Base-by-base conservation (phyloP, 495 filamentous ascomycete species). In the Antarctomyces pellizariae region DNA sequence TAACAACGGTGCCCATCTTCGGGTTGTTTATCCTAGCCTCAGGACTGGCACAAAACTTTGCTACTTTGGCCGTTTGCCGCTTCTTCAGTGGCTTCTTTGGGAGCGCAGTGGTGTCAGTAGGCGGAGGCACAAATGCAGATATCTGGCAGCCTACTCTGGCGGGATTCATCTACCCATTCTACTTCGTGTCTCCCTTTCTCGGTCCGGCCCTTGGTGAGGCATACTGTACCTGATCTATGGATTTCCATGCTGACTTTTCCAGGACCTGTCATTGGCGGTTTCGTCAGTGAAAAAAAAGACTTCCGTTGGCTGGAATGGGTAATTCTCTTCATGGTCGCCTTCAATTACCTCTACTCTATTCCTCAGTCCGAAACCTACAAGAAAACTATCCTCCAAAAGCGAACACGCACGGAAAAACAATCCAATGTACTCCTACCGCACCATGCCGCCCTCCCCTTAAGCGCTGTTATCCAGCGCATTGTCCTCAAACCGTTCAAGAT, bases 271-370 rank as follows among this genome's bases (percentile, higher is more conserved):
- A 54, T 74, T 26, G 70, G 69, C 22, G 67, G 66, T 16, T 59
- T 71, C 41, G 53, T 68, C 26, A 54, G 61, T 20, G 41, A 57
- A 18, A 58, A 51, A 35, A 49, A 64, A 13, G 29, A 39, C 7
- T 72, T 62, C 67, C 48, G 46, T 5, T 74, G 69, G 69, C 52
- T 48, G 22, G 60, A 71, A 42, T 71, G 59, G 60, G 50, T 67
- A 24, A 57, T 68, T 32, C 50, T 70, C 25, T 64, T 71, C 22
- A 48, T 70, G 16, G 62, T 61, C 13, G 58, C 44, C 26, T 3
- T 39, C 40, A 25, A 54, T 59, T 13, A 56, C 66, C 31, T 13
- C 57, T 2, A 31, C 57, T 25, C 62, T 67, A 26, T 60, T 59
- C 36, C 47, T 68, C 31, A 43, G 26, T 20, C 18, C 7, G 48